These are phyloP conservation scores for Claviceps africana DNA, from an alignment of 2,329 filamentous ascomycete species.

Conservation along the genomic window DNA sequence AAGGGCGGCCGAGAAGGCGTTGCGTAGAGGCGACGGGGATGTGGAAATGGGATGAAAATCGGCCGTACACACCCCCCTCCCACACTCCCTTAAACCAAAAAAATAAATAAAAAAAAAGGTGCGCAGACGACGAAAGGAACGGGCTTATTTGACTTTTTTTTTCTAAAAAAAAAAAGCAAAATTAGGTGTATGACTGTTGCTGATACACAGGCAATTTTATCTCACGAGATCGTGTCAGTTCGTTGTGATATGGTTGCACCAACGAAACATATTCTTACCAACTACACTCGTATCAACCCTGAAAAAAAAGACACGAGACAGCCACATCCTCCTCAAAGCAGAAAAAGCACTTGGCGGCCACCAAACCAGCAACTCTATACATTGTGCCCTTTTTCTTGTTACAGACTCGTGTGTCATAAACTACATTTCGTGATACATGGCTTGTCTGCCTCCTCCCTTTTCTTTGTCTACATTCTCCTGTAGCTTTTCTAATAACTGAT, in stretches of 20 bases:
- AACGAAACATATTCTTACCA: background rate
- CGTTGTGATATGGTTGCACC: background rate
- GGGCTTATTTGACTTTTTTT: background rate
- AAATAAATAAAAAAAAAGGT: background rate
- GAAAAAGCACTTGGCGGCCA: background rate
- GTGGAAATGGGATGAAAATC: slow-evolving; percentile 24
- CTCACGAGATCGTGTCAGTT: background rate
- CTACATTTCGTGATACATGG: background rate
- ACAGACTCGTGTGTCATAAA: background rate
- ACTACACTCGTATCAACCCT: no score
- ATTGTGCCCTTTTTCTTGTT: background rate
- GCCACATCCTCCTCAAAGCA: background rate
- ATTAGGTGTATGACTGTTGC: no score
- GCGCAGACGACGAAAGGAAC: background rate
- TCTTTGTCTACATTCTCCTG: background rate
- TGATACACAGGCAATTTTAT: background rate
- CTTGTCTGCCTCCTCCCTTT: background rate
- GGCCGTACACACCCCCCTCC: no score
- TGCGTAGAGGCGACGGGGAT: slow-evolving; percentile 22
- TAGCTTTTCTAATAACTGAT: background rate
- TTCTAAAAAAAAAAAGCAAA: no score
- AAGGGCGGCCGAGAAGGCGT: slow-evolving; percentile 23
- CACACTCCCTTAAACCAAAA: no score
- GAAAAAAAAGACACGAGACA: background rate
- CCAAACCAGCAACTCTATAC: background rate